Conservation (phyloP, 306 rosid genomes). For the Chamaecrista fasciculata region DNA sequence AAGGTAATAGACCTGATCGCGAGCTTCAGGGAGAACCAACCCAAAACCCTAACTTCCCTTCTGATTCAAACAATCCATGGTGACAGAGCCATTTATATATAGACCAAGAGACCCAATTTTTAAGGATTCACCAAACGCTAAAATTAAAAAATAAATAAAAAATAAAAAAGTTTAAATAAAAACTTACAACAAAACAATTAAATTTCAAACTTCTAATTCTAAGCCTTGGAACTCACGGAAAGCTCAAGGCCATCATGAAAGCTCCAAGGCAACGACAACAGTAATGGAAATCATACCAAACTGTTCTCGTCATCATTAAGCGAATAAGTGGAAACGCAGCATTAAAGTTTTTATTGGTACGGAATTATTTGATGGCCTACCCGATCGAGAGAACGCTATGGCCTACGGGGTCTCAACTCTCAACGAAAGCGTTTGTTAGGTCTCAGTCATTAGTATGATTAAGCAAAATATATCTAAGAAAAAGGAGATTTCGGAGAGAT, state of each 20-base stretch:
- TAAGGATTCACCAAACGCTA: constrained; percentile 29
- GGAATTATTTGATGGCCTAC: constrained; percentile 2
- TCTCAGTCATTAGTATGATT: not conserved
- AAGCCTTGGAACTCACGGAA: constrained; percentile 58
- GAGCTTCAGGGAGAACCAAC: constrained; percentile 31
- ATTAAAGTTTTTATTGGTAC: not conserved
- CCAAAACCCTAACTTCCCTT: constrained; percentile 39
- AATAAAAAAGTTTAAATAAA: no score
- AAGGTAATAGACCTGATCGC: constrained; percentile 28
- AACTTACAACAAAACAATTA: not conserved
- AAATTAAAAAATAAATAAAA: not conserved
- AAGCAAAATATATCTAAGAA: not conserved
- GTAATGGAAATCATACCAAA: constrained; percentile 41
- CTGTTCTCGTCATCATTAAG: not conserved
- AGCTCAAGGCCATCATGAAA: constrained; percentile 43
- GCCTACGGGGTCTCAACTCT: not conserved
- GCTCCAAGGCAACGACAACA: constrained; percentile 44
- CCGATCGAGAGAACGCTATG: not conserved
- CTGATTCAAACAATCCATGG: constrained; percentile 33
- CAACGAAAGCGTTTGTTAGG: not conserved
- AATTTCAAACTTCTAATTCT: no score
- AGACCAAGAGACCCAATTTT: constrained; percentile 23
- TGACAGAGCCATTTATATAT: constrained; percentile 44
- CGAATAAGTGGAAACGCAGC: not conserved
- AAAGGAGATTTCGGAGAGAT: not conserved